These are phyloP conservation scores for Malassezia dermatis DNA, from an alignment of 1,284 basidiomycete genomes.

Conservation along the genomic window DNA sequence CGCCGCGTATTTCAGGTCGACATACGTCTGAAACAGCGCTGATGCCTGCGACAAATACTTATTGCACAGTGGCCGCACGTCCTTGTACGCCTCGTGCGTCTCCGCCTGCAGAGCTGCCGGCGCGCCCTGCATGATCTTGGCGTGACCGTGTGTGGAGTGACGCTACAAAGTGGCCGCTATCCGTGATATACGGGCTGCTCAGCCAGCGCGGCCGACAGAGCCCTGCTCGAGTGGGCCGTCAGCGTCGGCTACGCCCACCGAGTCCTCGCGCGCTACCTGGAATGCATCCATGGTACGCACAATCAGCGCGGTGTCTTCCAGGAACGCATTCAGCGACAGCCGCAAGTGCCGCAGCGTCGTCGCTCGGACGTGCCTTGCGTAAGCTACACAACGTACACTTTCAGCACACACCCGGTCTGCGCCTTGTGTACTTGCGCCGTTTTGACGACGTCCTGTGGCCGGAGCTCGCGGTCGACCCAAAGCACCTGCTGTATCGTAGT, in stretches of 20 bases:
- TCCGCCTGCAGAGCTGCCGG: not conserved
- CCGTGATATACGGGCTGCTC: not conserved
- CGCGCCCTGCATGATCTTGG: not conserved
- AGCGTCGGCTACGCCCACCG: not conserved
- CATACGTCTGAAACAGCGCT: conserved; percentile 41
- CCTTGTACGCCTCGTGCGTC: conserved; percentile 20
- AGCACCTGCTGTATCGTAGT: conserved; percentile 23
- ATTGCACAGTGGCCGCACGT: conserved; percentile 20
- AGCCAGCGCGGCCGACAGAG: conserved; percentile 28
- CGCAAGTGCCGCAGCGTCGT: conserved; percentile 34
- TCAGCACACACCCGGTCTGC: not conserved
- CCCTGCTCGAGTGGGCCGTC: conserved; percentile 31
- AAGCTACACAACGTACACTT: conserved; percentile 6
- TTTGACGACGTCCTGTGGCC: conserved; percentile 32
- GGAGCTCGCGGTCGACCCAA: conserved; percentile 32
- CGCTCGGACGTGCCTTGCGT: conserved; percentile 16
- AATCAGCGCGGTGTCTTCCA: conserved; percentile 30
- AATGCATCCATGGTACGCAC: conserved; percentile 31
- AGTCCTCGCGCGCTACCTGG: not conserved
- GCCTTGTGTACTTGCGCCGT: conserved; percentile 17
- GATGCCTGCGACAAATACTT: conserved; percentile 38
- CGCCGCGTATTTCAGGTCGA: conserved; percentile 41
- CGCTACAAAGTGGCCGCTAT: not conserved
- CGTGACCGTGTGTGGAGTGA: not conserved
- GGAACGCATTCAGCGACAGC: conserved; percentile 30